Base-by-base conservation (phyloP, 345 rosid species). In the Bruguiera gymnorhiza region DNA sequence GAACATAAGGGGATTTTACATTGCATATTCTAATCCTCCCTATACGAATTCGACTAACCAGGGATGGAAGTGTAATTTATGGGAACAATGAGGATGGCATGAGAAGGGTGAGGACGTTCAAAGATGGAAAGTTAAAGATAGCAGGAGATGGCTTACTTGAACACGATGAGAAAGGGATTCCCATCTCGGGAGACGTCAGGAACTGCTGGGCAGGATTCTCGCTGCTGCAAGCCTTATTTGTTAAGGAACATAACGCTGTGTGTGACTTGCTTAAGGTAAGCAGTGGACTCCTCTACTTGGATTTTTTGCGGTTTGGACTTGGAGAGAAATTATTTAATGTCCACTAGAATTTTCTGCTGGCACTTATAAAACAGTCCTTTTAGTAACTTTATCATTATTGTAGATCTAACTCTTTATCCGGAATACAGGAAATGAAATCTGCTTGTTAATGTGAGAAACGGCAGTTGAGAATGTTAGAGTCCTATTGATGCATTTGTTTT, bases 161-260 rank as follows among this genome's bases (percentile, higher is more conserved):
- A 62, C 83, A 78, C 65, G 86, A 87, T 62, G 82, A 85, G 61
- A 83, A 85, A 70, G 84, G 88, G 65, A 73, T 86, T 71, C 88
- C 93, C 0, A 76, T 91, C 56, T 91, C 96, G 0, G 91, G 97
- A 54, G 97, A 91, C 30, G 76, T 87, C 57, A 80, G 91, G 84
- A 91, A 89, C 71, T 79, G 86, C 76, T 87, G 96, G 97, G 87
- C 96, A 36, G 91, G 97, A 32, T 85, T 89, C 77, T 89, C 93
- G 52, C 51, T 86, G 51, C 71, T 89, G 4, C 96, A 89, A 69
- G 93, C 93, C 72, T 76, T 91, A 67, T 89, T 89, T 73, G 72
- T 85, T 73, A 80, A 67, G 77, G 93, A 91, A 76, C 97, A 91
- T 71, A 89, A 89, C 77, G 66, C 81, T 1, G 77, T 89, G 4